phyloP scores from a whole-genome alignment of 768 basidiomycete species.

The Boletus rufocinnamomeus region DNA sequence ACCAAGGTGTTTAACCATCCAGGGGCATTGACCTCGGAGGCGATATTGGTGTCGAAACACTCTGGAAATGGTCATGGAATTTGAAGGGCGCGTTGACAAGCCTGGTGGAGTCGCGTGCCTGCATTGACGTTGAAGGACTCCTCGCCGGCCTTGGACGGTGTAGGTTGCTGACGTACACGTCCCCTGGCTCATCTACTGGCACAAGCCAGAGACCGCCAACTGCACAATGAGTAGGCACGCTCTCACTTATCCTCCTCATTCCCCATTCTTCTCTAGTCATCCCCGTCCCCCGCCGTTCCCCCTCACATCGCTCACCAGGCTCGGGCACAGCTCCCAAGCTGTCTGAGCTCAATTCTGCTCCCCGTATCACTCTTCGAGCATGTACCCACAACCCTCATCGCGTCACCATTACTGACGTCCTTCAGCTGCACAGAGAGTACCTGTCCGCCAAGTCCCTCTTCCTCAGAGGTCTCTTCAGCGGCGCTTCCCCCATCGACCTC shows the following conservation, averaged over 20 bases:
- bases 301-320: too few species aligned
- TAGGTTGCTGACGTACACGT: too few species aligned
- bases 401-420: conserved; percentile 9
- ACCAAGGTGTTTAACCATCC: too few species aligned
- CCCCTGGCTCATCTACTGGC: too few species aligned
- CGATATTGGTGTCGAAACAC: conserved; percentile 44
- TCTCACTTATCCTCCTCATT: background rate
- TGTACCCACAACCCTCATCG: conserved; percentile 15
- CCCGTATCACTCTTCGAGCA: conserved; percentile 66
- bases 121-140: conserved; percentile 9
- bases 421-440: conserved; percentile 77
- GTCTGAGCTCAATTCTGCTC: conserved; percentile 20
- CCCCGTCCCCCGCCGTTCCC: background rate
- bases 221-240: background rate
- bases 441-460: conserved; percentile 79
- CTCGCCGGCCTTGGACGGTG: too few species aligned
- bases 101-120: conserved; percentile 38
- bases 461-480: conserved; percentile 69
- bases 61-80: conserved; percentile 65
- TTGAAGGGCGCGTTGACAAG: too few species aligned
- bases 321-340: too few species aligned
- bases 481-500: conserved; percentile 61
- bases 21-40: too few species aligned
- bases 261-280: background rate
- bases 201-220: background rate